These are phyloP conservation scores for Cryphonectria nitschkei DNA, from an alignment of 2,329 filamentous ascomycete species.

Conservation along the genomic window DNA sequence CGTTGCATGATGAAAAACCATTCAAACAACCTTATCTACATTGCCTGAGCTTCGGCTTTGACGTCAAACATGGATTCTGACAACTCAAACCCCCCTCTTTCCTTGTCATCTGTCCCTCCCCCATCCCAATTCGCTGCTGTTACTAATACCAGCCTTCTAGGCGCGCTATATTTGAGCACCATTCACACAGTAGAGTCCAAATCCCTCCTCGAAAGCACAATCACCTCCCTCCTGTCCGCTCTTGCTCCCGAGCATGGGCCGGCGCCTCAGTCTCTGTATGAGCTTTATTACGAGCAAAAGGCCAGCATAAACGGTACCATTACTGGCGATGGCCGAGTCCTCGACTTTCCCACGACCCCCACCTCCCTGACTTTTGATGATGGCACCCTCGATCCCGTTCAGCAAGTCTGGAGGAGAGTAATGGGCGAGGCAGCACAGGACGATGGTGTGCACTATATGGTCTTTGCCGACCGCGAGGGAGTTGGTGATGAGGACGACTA, in stretches of 20 bases:
- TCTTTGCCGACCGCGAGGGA: constrained; percentile 75
- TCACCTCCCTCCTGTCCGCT: constrained; percentile 46
- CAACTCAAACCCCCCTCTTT: constrained; percentile 47
- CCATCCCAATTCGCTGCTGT: constrained; percentile 12
- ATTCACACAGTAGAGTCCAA: constrained; percentile 42
- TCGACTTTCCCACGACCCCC: constrained; percentile 62
- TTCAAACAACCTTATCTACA: constrained; percentile 93
- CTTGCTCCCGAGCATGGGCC: constrained; percentile 33
- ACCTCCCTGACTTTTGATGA: constrained; percentile 78
- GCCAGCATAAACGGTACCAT: not conserved
- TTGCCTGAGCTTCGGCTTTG: constrained; percentile 92
- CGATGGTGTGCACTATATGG: constrained; percentile 65
- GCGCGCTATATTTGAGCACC: constrained; percentile 47
- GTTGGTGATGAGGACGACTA: constrained; percentile 60
- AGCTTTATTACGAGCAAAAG: constrained; percentile 59
- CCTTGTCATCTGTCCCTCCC: constrained; percentile 28
- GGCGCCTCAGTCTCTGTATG: constrained; percentile 48
- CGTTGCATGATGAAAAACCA: constrained; percentile 75
- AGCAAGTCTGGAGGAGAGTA: constrained; percentile 70
- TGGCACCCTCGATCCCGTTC: constrained; percentile 65
- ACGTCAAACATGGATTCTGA: constrained; percentile 82
- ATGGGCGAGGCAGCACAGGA: constrained; percentile 52
- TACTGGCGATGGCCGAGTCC: constrained; percentile 46
- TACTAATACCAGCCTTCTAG: constrained; percentile 39
- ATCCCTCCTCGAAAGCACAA: constrained; percentile 43